These are phyloP conservation scores for Amphicarpaea edgeworthii DNA, from an alignment of 306 rosid genomes.

Conservation along the genomic window DNA sequence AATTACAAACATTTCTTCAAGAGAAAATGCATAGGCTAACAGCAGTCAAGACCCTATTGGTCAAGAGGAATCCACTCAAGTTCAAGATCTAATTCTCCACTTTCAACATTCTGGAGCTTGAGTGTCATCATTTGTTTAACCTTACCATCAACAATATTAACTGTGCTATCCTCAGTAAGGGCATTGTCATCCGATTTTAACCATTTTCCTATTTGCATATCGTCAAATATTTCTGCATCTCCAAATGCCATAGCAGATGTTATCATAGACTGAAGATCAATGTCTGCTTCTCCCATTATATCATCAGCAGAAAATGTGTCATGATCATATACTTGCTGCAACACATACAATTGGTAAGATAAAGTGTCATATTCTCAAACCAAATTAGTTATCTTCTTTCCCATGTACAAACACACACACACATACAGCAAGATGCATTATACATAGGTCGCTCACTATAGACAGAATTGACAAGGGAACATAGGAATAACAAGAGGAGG, in stretches of 20 bases:
- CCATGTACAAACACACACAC: background rate
- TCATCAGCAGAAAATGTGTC: slow-evolving; percentile 96
- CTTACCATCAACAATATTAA: slow-evolving; percentile 77
- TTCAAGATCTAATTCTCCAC: slow-evolving; percentile 83
- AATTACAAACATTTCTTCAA: slow-evolving; percentile 47
- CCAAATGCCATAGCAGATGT: slow-evolving; percentile 96
- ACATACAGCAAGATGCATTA: background rate
- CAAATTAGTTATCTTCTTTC: background rate
- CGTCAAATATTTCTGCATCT: slow-evolving; percentile 86
- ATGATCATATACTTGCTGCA: slow-evolving; percentile 87
- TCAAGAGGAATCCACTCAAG: slow-evolving; percentile 97
- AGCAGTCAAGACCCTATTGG: slow-evolving; percentile 62
- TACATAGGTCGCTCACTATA: background rate
- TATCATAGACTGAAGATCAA: slow-evolving; percentile 95
- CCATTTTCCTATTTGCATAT: slow-evolving; percentile 99
- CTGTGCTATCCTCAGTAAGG: slow-evolving; percentile 76
- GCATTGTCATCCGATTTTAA: slow-evolving; percentile 90
- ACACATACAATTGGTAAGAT: slow-evolving; percentile 33
- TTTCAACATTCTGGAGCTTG: slow-evolving; percentile 96
- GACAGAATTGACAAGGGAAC: slow-evolving; percentile 32
- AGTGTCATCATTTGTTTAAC: slow-evolving; percentile 73
- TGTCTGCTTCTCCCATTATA: slow-evolving; percentile 98
- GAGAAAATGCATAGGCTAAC: slow-evolving; percentile 39
- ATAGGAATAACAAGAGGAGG: slow-evolving; percentile 19
- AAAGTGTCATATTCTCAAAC: slow-evolving; percentile 13